Evolutionary conservation across 768 basidiomycete species (phyloP).

Genomic region (Rickenella mellea): DNA sequence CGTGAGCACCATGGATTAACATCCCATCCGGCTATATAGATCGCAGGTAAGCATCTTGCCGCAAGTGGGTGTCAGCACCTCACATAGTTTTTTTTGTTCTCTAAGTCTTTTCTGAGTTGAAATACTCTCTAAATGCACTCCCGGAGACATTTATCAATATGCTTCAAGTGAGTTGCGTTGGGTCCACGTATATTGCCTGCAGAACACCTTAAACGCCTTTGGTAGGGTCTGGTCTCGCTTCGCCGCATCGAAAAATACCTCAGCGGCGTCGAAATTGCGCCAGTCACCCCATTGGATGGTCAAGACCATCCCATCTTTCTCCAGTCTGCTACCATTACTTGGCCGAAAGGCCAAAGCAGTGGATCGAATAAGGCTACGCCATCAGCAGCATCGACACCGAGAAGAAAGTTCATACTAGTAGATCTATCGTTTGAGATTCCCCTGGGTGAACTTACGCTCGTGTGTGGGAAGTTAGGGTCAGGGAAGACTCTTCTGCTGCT

Average conservation of each 20-base stretch:
- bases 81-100: too few relatives aligned
- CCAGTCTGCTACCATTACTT: slow-evolving; percentile 81
- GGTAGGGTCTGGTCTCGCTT: slow-evolving; percentile 69
- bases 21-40: slow-evolving; percentile 20
- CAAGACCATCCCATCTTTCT: slow-evolving; percentile 60
- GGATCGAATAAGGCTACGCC: slow-evolving; percentile 33
- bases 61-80: too few relatives aligned
- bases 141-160: slow-evolving; percentile 89
- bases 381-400: slow-evolving; percentile 62
- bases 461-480: slow-evolving; percentile 84
- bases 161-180: slow-evolving; percentile 47
- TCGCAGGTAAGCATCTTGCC: too few relatives aligned
- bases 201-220: slow-evolving; percentile 2
- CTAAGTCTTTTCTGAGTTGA: slow-evolving; percentile 81
- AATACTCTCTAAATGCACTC: slow-evolving; percentile 77
- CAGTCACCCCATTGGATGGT: slow-evolving; percentile 45
- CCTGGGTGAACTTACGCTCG: slow-evolving; percentile 63
- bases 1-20: too few relatives aligned
- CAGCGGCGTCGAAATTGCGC: slow-evolving; percentile 56
- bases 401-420: slow-evolving; percentile 69
- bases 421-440: slow-evolving; percentile 76
- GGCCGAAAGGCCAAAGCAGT: slow-evolving; percentile 75
- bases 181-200: too few relatives aligned
- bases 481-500: slow-evolving; percentile 84
- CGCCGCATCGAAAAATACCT: slow-evolving; percentile 91